Conservation (phyloP, 495 filamentous ascomycete genomes). For the Apiosordaria backusii region DNA sequence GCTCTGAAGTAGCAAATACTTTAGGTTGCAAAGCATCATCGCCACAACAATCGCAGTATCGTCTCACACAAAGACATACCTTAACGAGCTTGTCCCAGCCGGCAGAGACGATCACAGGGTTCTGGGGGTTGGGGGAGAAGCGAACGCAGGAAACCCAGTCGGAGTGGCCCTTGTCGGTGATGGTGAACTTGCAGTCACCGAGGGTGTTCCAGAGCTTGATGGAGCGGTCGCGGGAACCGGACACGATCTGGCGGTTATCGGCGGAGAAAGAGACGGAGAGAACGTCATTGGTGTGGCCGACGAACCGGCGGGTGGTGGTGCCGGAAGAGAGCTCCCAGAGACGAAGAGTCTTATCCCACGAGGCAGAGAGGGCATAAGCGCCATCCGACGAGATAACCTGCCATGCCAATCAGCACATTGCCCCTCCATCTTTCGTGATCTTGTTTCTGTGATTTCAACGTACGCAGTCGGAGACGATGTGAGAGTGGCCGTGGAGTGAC, state of each 20-base stretch:
- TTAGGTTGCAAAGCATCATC: slow-evolving; percentile 87
- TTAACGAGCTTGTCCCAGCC: slow-evolving; percentile 99
- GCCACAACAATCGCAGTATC: slow-evolving; percentile 15
- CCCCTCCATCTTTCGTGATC: slow-evolving; percentile 11
- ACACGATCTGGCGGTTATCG: slow-evolving; percentile 99
- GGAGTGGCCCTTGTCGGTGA: slow-evolving; percentile 99
- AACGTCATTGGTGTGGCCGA: slow-evolving; percentile 98
- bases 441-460: slow-evolving; percentile 38
- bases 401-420: slow-evolving; percentile 35
- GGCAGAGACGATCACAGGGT: slow-evolving; percentile 97
- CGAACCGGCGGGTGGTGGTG: slow-evolving; percentile 94
- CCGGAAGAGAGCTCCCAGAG: slow-evolving; percentile 98
- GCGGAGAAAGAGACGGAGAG: slow-evolving; percentile 99
- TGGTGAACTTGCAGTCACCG: slow-evolving; percentile 99
- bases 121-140: slow-evolving; percentile 99
- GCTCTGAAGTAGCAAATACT: slow-evolving; percentile 99
- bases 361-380: slow-evolving; percentile 97
- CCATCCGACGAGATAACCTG: slow-evolving; percentile 99
- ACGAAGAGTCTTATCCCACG: slow-evolving; percentile 99
- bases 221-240: slow-evolving; percentile 91
- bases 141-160: slow-evolving; percentile 99
- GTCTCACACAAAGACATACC: slow-evolving; percentile 74
- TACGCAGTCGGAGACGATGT: slow-evolving; percentile 99
- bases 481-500: slow-evolving; percentile 95
- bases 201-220: slow-evolving; percentile 99